Evolutionary conservation across 2,329 filamentous ascomycete species (phyloP), one percentile per base, ranked within the genome.

Genomic region (Celoporthe dispersa): DNA sequence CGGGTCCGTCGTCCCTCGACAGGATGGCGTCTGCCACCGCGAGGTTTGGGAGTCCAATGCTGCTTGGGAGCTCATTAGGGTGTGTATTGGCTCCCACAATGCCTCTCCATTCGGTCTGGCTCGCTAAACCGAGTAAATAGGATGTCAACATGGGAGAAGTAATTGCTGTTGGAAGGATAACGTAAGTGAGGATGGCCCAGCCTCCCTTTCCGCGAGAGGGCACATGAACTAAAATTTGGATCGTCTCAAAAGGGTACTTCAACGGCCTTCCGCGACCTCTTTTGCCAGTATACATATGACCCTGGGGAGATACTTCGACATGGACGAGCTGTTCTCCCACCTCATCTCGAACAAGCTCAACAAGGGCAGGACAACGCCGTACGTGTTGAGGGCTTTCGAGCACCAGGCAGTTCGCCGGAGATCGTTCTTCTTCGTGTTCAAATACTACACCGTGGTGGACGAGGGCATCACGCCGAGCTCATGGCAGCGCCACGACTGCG

Each of bases 361-460:
- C 76, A 78, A 80, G 41, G 78, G 84, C 71, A 83, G 80, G 72
- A 84, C 80, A 1, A 79, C 78, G 35, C 84, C 86, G 11, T 81
- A 85, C 69, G 83, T 86, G 79, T 80, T 85, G 70, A 81, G 86
- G 35, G 83, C 85, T n/a, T 88, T 80, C 66, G 77, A 81, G 22
- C 72, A 77, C 2, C 80, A 84, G 37, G 75, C 79, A 5, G 79
- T 85, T 9, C 84, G 84, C 16, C 87, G 87, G 73, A 81, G 85
- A 8, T 86, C 84, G 9, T 89, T 90, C 76, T 85, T 89, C 73
- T 90, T 91, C 75, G 86, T 84, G 57, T 90, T 91, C 76, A 89
- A 90, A 73, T 91, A 90, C 75, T 90, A 89, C 75, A 90, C 88
- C 6, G 82, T 90, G 8, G 84, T 90, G 16, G 85, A 84, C 1